Percentiles rank a stretch among this genome's conserved stretches.
These are phyloP conservation scores for Phlyctochytrium planicorne DNA, from an alignment of 192 early-diverging fungal genomes.

Conservation along the genomic window DNA sequence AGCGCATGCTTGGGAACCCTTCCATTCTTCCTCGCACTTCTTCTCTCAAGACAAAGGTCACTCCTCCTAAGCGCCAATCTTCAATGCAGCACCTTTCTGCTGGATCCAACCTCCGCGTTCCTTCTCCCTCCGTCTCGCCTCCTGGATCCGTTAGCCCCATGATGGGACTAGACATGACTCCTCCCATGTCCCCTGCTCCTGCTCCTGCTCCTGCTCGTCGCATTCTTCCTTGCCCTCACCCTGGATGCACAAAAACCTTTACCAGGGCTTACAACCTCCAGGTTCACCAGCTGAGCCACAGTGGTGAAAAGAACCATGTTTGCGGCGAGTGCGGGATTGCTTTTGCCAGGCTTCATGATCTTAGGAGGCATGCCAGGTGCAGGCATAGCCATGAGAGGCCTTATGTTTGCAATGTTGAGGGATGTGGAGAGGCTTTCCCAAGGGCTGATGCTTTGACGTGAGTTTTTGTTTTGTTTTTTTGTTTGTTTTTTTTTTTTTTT, in stretches of 20 bases:
- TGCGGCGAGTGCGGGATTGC: slow-evolving; percentile 3
- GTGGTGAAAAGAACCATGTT: background rate
- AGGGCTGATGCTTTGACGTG: background rate
- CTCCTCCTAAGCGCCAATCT: too few species aligned
- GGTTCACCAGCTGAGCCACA: background rate
- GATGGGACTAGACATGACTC: too few species aligned
- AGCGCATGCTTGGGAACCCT: too few species aligned
- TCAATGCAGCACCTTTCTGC: too few species aligned
- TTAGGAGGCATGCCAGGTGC: background rate
- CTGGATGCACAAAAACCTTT: slow-evolving; percentile 1
- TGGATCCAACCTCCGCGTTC: too few species aligned
- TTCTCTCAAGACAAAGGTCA: too few species aligned
- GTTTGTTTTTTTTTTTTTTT: background rate
- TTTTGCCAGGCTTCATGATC: background rate
- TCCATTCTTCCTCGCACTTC: too few species aligned
- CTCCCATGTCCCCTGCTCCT: background rate
- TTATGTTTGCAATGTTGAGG: background rate
- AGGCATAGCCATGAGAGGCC: background rate
- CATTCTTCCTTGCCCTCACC: background rate
- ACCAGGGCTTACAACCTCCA: background rate
- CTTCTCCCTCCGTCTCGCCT: too few species aligned
- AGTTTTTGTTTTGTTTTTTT: background rate
- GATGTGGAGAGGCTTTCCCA: background rate
- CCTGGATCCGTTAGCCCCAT: too few species aligned
- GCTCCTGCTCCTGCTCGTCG: background rate